Evolutionary conservation across 2,329 filamentous ascomycete species (phyloP), one percentile per base, ranked within the genome.

Genomic region (Cytospora paraplurivora): DNA sequence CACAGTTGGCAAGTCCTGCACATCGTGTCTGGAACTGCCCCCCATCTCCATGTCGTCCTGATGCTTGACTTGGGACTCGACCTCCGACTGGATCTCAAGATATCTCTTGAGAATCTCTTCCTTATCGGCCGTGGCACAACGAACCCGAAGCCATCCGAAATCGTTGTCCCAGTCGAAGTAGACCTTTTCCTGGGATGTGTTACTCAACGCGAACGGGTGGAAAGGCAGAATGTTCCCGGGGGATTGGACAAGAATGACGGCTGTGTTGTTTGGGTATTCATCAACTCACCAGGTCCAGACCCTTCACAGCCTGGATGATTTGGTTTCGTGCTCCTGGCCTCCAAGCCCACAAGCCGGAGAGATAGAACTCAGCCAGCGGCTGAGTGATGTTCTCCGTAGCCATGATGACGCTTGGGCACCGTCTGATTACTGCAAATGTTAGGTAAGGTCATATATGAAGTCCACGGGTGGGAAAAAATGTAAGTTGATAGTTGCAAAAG

Each of bases 51-150:
- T 27, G 38, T 32, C 32, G 19, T 19, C 51, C 59, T 38, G 27
- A 19, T 55, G 15, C 41, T 15, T 54, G 35, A 51, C 33, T n/a
- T 98, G 58, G 34, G 17, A n/a, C 38, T 59, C 54, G 13, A 66
- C 27, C 44, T 62, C 37, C n/a, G 49, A 33, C 15, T 54, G 58
- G 4, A 54, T 44, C 27, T 38, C 49, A 51, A 56, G 34, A 35
- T 54, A 64, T 7, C 33, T 54, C 49, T 37, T 41, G 38, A 58
- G 55, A 49, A 64, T 35, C 37, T 38, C n/a, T 3, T n/a, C n/a
- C 58, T 47, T 56, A 52, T 65, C 54, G 8, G 59, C 41, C 35
- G 19, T 53, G n/a, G 52, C 56, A 33, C 65, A 67, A 17, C 38
- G 58, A 21, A 66, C 56, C 7, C 55, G 47, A 11, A 64, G 37